Evolutionary conservation across 1,284 basidiomycete genomes (phyloP).

Genomic region (Cutaneotrichosporon dermatis): DNA sequence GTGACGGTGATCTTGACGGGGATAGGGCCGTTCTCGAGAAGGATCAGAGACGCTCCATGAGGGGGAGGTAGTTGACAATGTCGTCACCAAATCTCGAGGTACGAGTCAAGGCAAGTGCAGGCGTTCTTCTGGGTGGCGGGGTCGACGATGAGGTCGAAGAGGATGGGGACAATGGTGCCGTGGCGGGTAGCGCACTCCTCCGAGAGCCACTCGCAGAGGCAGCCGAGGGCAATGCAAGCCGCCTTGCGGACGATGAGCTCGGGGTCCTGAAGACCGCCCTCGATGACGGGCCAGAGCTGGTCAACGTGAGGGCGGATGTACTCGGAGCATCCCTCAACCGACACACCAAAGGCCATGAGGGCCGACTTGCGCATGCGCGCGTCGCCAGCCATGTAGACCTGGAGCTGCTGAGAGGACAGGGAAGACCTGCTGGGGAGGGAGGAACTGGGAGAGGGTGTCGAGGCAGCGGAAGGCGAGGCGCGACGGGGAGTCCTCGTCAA

Average conservation of each 20-base stretch:
- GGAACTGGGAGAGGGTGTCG: slow-evolving; percentile 85
- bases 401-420: slow-evolving; percentile 79
- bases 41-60: slow-evolving; percentile 89
- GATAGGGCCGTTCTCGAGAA: slow-evolving; percentile 81
- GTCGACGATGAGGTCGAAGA: slow-evolving; percentile 87
- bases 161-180: slow-evolving; percentile 76
- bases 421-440: slow-evolving; percentile 96
- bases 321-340: slow-evolving; percentile 96
- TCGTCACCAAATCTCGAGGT: slow-evolving; percentile 93
- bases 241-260: slow-evolving; percentile 89
- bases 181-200: slow-evolving; percentile 88
- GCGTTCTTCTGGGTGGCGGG: slow-evolving; percentile 82
- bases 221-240: slow-evolving; percentile 89
- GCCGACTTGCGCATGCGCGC: slow-evolving; percentile 80
- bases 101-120: slow-evolving; percentile 92
- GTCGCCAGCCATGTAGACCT: slow-evolving; percentile 77
- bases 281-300: slow-evolving; percentile 92
- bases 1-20: slow-evolving; percentile 92
- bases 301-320: slow-evolving; percentile 92
- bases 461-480: slow-evolving; percentile 93
- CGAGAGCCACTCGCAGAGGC: slow-evolving; percentile 95
- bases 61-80: slow-evolving; percentile 79
- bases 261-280: slow-evolving; percentile 77
- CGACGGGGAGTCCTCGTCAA: slow-evolving; percentile 74
- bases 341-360: slow-evolving; percentile 91